A percentile compares a stretch with the other conserved stretches of the same genome.
Conservation (phyloP, 2,329 filamentous ascomycete species). For the Myriosclerotinia curreyana region DNA sequence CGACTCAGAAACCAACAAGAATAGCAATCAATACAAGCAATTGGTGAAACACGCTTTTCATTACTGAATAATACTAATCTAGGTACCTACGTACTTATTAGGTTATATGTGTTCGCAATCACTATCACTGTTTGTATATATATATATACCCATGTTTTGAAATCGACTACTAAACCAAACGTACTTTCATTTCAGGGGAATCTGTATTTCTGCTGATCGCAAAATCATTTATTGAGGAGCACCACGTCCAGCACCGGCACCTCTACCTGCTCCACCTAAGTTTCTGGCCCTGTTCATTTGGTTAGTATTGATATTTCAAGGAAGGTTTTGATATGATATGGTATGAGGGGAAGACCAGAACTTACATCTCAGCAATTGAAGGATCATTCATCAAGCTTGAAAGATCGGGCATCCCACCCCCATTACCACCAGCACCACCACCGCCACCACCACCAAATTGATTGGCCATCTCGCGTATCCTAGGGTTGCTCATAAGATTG, state of each 20-base stretch:
- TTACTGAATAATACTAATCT: background rate
- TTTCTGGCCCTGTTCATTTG: constrained; percentile 16
- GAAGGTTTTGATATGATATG: background rate
- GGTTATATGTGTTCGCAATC: background rate
- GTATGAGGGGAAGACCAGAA: constrained; percentile 32
- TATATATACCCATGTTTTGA: background rate
- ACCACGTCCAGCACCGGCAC: constrained; percentile 20
- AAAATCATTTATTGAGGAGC: constrained; percentile 8
- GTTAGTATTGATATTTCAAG: constrained; percentile 3
- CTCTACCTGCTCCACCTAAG: constrained; percentile 19
- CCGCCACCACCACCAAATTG: constrained; percentile 58
- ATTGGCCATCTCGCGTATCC: constrained; percentile 81
- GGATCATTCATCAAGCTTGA: constrained; percentile 86
- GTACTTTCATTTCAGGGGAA: constrained; percentile 10
- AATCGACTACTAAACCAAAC: background rate
- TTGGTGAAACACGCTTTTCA: background rate
- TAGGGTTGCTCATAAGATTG: constrained; percentile 92
- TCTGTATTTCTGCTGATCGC: constrained; percentile 2
- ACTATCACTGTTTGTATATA: background rate
- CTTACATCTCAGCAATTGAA: constrained; percentile 88
- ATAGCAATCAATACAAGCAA: too few relatives aligned
- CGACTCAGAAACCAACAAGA: too few relatives aligned
- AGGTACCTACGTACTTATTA: background rate
- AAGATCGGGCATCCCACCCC: constrained; percentile 85
- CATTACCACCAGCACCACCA: constrained; percentile 50